Percentiles rank a stretch among this genome's conserved stretches.
Evolutionary conservation across 805 yeast genomes (phyloP).

Genomic region (Monosporozyma servazzii): DNA sequence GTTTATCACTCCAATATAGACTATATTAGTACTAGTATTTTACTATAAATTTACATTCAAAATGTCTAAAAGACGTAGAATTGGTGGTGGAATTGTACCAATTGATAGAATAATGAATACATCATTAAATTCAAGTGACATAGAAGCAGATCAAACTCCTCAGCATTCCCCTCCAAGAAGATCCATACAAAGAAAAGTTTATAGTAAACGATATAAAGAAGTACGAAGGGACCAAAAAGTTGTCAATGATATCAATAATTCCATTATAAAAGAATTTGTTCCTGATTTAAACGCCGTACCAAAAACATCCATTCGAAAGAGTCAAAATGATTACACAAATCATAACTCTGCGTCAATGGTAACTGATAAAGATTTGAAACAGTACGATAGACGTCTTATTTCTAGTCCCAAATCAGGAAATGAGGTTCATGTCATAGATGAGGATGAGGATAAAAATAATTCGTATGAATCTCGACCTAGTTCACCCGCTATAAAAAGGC

Average conservation of each 20-base stretch:
- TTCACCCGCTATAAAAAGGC: not conserved
- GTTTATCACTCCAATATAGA: not conserved
- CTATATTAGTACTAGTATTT: not conserved
- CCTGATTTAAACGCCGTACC: conserved; percentile 5
- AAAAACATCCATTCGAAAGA: not conserved
- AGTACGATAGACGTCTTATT: not conserved
- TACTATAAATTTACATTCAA: not conserved
- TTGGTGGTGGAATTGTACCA: not conserved
- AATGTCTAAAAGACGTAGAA: not conserved
- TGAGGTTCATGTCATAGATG: not conserved
- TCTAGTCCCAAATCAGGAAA: not conserved
- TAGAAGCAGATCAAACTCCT: not conserved
- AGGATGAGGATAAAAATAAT: conserved; percentile 1
- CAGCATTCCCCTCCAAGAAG: not conserved
- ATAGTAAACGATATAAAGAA: conserved; percentile 10
- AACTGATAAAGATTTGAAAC: not conserved
- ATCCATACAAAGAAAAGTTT: not conserved
- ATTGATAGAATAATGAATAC: not conserved
- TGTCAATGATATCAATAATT: conserved; percentile 11
- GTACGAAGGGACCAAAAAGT: conserved; percentile 14
- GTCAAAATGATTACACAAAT: not conserved
- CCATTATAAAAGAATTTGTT: conserved; percentile 11
- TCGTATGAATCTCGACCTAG: not conserved
- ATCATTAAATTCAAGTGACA: not conserved
- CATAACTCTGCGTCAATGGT: not conserved